A percentile compares a stretch with the other conserved stretches of the same genome.
Conservation (phyloP, 768 basidiomycete species). For the Hortiboletus flavorubellus region DNA sequence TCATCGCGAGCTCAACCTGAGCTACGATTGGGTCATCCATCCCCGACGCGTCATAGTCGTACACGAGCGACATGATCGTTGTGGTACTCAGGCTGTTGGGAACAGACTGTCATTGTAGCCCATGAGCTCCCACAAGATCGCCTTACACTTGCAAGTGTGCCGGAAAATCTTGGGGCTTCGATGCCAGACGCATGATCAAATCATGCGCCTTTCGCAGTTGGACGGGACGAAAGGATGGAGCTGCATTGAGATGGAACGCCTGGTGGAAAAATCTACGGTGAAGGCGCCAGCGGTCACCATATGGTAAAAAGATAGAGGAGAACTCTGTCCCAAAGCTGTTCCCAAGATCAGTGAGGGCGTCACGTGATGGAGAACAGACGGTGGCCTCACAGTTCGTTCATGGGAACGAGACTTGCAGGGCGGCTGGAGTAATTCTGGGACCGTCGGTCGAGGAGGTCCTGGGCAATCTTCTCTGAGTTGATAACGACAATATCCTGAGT, state of each 20-base stretch:
- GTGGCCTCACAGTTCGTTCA: constrained; percentile 19
- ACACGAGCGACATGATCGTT: constrained; percentile 23
- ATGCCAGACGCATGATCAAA: constrained; percentile 27
- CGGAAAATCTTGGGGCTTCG: constrained; percentile 20
- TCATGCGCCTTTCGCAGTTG: constrained; percentile 34
- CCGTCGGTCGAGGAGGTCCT: constrained; percentile 21
- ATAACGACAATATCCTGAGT: constrained; percentile 24
- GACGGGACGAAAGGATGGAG: constrained; percentile 28
- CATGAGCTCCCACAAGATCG: background rate
- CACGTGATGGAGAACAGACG: background rate
- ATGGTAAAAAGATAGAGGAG: constrained; percentile 23
- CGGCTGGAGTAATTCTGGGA: constrained; percentile 26
- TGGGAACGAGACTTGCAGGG: constrained; percentile 12
- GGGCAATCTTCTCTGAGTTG: constrained; percentile 25
- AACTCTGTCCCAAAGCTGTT: constrained; percentile 25
- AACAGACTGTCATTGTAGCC: background rate
- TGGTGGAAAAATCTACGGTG: constrained; percentile 37
- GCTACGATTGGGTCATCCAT: constrained; percentile 22
- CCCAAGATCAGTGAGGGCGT: background rate
- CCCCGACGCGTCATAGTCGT: constrained; percentile 18
- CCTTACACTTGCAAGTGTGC: constrained; percentile 24
- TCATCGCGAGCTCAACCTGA: constrained; percentile 11
- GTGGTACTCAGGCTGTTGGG: constrained; percentile 18
- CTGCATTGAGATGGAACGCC: constrained; percentile 30
- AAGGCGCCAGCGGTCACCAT: constrained; percentile 28